Percentiles rank a stretch among this genome's conserved stretches.
phyloP scores from a whole-genome alignment of 169 alveolate genomes.

The Besnoitia besnoiti region DNA sequence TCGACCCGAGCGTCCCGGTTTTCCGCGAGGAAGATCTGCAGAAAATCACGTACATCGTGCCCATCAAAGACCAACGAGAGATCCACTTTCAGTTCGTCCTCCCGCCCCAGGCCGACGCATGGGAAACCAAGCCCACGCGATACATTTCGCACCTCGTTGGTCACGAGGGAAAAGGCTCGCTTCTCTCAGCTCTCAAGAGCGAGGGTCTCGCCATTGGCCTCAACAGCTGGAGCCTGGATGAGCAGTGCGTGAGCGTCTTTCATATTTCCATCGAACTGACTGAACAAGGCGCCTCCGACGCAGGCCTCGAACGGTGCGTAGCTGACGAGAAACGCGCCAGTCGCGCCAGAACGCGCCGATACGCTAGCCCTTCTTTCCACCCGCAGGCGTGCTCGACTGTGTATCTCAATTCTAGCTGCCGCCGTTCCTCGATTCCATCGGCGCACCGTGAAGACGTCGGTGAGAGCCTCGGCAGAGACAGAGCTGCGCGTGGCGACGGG shows the following conservation, averaged over 20 bases:
- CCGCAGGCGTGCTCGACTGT: too few species aligned
- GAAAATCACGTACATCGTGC: neutral
- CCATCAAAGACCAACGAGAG: conserved; percentile 8
- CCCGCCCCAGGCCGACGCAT: conserved; percentile 47
- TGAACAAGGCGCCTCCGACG: neutral
- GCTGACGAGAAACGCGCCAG: neutral
- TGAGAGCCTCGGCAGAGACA: too few species aligned
- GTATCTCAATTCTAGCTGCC: too few species aligned
- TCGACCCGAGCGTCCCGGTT: neutral
- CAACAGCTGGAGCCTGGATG: conserved; percentile 25
- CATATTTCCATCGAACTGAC: conserved; percentile 30
- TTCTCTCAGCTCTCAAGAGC: conserved; percentile 75
- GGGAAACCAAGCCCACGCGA: neutral
- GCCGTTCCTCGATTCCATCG: too few species aligned
- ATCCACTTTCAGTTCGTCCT: conserved; percentile 44
- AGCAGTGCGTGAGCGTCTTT: conserved; percentile 33
- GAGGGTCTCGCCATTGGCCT: conserved; percentile 75
- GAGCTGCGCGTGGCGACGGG: too few species aligned
- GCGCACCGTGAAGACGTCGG: too few species aligned
- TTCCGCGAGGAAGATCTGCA: conserved; percentile 1
- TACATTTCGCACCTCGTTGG: conserved; percentile 73
- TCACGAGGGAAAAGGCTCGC: conserved; percentile 82
- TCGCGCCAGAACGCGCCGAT: too few species aligned
- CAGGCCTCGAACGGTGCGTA: neutral
- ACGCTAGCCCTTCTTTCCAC: too few species aligned